Evolutionary conservation across 768 basidiomycete species (phyloP), one percentile per base, ranked within the genome.

Genomic region (Lactarius pseudohatsudake): DNA sequence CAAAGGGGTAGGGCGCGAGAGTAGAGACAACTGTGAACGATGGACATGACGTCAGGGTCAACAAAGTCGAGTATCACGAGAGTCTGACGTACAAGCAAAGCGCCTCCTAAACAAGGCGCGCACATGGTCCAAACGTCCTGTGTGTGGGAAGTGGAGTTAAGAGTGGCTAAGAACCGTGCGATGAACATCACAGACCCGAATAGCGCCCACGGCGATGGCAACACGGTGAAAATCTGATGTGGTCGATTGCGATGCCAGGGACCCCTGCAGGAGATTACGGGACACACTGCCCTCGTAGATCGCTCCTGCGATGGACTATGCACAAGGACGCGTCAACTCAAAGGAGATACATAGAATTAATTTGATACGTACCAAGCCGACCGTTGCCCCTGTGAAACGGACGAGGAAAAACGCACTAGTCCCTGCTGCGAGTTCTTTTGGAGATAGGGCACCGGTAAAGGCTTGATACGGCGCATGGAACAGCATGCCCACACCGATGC

Each of bases 381-480:
- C 80, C 2, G 92, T 92, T 38, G 92, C 90, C 10, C 92, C 92
- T 43, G 91, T 93, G 77, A 94, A 94, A 54, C 92, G 84, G 55
- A 92, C 90, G 63, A 94, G 81, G 77, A 94, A 94, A 76, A 94
- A 94, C 13, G 91, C 91, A 72, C 91, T 89, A 11, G 92, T 94
- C 36, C 90, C 89, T 26, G 86, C 83, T 4, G 92, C 91, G 60
- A 92, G 75, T 70, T 92, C 87, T 57, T 82, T 78, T 8, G 86
- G 83, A 64, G 84, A 82, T 41, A 94, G 75, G 15, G 87, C 85
- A 66, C 81, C 82, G 58, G 85, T 85, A 74, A 94, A 90, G 10
- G 92, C 83, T 73, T 92, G 90, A 72, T 91, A 92, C 9, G 92
- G 92, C 0, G 91, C 87, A 73, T 93, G 91, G 76, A 93, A 92